Evolutionary conservation across 2,329 filamentous ascomycete species (phyloP).

Genomic region (Calonectria crousiana): DNA sequence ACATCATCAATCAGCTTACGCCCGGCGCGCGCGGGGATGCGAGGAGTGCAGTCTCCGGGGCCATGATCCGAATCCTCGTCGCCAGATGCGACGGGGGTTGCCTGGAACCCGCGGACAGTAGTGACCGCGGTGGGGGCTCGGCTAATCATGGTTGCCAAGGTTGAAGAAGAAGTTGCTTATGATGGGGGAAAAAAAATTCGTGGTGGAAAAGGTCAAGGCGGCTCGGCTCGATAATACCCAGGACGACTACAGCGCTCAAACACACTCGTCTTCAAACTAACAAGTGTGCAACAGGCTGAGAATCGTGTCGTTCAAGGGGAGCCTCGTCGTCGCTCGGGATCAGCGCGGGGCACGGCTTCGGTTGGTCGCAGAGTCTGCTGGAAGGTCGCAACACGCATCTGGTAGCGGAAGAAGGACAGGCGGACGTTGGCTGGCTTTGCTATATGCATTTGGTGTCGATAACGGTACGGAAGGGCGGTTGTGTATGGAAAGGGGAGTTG

Average conservation of each 20-base stretch:
- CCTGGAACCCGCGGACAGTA: conserved; percentile 68
- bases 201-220: conserved; percentile 1
- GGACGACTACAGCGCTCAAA: conserved; percentile 33
- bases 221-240: conserved; percentile 33
- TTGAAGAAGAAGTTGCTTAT: conserved; percentile 24
- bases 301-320: conserved; percentile 53
- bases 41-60: conserved; percentile 50
- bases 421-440: conserved; percentile 58
- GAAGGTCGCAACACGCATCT: conserved; percentile 68
- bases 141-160: conserved; percentile 57
- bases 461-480: conserved; percentile 17
- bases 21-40: conserved; percentile 52
- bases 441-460: conserved; percentile 67
- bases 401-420: conserved; percentile 65
- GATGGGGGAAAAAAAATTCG: conserved; percentile 30
- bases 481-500: conserved; percentile 28
- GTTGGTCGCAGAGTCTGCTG: conserved; percentile 62
- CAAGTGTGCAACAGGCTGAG: conserved; percentile 32
- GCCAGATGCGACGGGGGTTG: conserved; percentile 66
- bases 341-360: conserved; percentile 65
- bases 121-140: conserved; percentile 63
- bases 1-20: conserved; percentile 65
- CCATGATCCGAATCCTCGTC: conserved; percentile 70
- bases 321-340: conserved; percentile 71
- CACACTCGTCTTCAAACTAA: conserved; percentile 31